Conservation (phyloP, 2,329 filamentous ascomycete species). For the Hymenoscyphus repandus region DNA sequence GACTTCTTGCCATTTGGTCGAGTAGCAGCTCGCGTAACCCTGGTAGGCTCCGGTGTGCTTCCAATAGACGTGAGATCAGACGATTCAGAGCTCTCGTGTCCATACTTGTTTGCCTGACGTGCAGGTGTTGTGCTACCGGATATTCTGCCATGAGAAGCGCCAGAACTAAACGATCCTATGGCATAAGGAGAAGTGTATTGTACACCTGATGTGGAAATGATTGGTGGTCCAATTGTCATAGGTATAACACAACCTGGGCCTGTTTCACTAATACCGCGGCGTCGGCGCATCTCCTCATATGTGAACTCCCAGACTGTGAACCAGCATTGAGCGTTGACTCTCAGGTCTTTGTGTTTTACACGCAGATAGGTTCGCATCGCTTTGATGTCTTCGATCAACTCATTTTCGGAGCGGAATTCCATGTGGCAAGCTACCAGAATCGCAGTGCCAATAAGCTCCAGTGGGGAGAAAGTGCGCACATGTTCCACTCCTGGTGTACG, state of each 20-base stretch:
- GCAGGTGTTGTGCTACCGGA: too few species aligned
- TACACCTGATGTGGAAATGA: too few species aligned
- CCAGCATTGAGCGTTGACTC: constrained; percentile 33
- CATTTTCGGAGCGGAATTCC: constrained; percentile 23
- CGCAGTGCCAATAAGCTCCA: constrained; percentile 32
- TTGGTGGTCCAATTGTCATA: background rate
- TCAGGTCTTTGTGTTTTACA: constrained; percentile 30
- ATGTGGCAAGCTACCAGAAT: constrained; percentile 31
- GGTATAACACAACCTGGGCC: too few species aligned
- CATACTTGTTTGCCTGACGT: too few species aligned
- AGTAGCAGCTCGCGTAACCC: too few species aligned
- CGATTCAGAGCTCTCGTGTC: background rate
- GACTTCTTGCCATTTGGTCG: too few species aligned
- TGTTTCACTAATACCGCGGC: background rate
- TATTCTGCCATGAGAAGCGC: too few species aligned
- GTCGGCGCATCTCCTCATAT: constrained; percentile 11
- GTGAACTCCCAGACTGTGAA: constrained; percentile 29
- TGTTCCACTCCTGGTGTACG: constrained; percentile 22
- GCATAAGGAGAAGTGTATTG: background rate
- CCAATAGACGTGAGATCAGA: background rate
- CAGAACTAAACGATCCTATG: too few species aligned
- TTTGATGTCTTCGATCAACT: constrained; percentile 32
- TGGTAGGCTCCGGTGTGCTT: background rate
- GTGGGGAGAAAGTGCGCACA: constrained; percentile 32
- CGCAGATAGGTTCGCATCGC: constrained; percentile 30